Base-by-base conservation (phyloP, 352 stramenopile genomes). In the Blastocystis hominis region DNA sequence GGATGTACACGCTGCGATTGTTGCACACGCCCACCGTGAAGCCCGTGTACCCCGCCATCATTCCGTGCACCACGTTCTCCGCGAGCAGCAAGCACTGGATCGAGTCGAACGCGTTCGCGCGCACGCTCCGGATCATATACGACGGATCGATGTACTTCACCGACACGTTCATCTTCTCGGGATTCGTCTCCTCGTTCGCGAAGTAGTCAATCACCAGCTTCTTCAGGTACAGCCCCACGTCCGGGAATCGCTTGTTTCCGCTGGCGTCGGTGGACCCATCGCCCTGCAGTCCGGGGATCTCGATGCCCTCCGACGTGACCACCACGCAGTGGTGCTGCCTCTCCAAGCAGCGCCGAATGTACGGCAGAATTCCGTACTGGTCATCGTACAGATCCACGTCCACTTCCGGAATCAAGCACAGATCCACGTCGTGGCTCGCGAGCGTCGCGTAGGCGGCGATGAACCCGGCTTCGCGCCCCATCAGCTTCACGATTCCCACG, bases 401-500 rank as follows among this genome's bases (percentile, higher is more conserved):
- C 46, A 98, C 94, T 91, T 99, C 96, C 0, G 96, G 96, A 54
- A 98, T 92, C 30, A 98, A 91, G 89, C 96, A 98, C n/a, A 98
- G 90, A 89, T 98, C 96, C 72, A 99, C 96, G 89, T 98, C 96
- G 44, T 95, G 94, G 72, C 93, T 98, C 10, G 95, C 95, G 81
- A 99, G 93, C 55, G 95, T 97, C 10, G 96, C 95, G 91, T 98
- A 95, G 4, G 94, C 77, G 68, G 36, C 30, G 88, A 99, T 98
- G 90, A 98, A 98, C 75, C 96, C 96, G 50, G 95, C 94, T 53
- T 93, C 97, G 55, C 96, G 93, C 44, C 96, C 96, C 96, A 98
- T 98, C 63, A 98, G 92, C 91, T 99, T 99, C 61, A 99, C 96
- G 86, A 99, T 93, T 86, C 96, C 96, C 80, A 99, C 95, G 75